Evolutionary conservation across 139 green algal genomes (phyloP), one percentile per base, ranked within the genome.

Genomic region (Chlamydomonas sphaeroides): DNA sequence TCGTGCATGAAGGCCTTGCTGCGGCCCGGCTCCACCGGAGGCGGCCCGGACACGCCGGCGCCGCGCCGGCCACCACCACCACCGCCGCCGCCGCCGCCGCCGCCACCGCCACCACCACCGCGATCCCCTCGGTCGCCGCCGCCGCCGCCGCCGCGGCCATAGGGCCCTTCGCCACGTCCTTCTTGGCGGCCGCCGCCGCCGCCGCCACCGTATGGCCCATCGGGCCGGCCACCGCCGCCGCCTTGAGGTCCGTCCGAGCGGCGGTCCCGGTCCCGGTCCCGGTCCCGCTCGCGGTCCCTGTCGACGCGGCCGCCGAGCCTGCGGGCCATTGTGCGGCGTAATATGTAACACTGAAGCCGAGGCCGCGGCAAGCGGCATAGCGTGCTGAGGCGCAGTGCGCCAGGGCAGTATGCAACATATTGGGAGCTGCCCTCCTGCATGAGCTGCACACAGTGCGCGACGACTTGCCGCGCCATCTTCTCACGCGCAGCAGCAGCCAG

Each of bases 1-100:
- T 82, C 75, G 62, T 72, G 75, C 75, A 73, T 61, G 62, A 53
- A 82, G 45, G 63, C 15, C 33, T 3, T 26, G 20, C 35, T 30
- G 30, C 8, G 30, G 20, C 39, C 30, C 41, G 38, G 5, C 5
- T 41, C 30, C n/a, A 26, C 62, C 23, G 32, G 3, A 5, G 65
- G 17, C 38, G 20, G 3, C 38, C 35, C 33, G 63, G 25, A 4
- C 33, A 11, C 33, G 15, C 63, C 25, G 33, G 18, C 17, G 33
- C 11, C 63, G 63, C 15, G 33, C 5, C 63, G 33, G 63, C 11
- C 63, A 2, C 63, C 30, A 3, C 59, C 74, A 20, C 59, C n/a
- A 21, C 39, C 41, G n/a, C 74, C 59, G 25, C 72, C 72, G 5
- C 68, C 7, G 68, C 25, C 26, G 1, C 66, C 26, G 0, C 66